Evolutionary conservation across 257 asterid species (phyloP), one percentile per base, ranked within the genome.

Genomic region (Scutellaria baicalensis): DNA sequence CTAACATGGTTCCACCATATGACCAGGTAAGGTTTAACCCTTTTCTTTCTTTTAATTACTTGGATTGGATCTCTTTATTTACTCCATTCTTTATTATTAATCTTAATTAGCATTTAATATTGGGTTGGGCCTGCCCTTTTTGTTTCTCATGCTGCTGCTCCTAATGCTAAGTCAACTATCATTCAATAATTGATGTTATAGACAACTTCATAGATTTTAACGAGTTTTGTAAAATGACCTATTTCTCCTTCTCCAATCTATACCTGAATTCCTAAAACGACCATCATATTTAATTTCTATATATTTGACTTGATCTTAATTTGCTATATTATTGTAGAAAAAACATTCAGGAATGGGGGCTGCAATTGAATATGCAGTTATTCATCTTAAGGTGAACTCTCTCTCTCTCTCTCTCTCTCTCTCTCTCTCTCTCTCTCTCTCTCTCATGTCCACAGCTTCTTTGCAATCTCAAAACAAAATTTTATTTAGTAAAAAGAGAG

Each of bases 341-440:
- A 92, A 86, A 68, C 83, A 83, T 77, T 83, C 92, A 7, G 96
- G 98, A 70, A 75, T 75, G 42, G 98, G 98, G 66, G 98, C 98
- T 51, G 93, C 96, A 48, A 88, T 92, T 68, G 98, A 92, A 83
- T 92, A 92, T 82, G 98, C 98, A 38, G 91, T 92, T 5, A 14
- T 80, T 63, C 87, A 89, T 81, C 79, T 89, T 6, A 87, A 92
- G 98, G 98, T 89, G 59, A 62, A 16, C 58, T 16, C 8, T 14
- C 6, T 11, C 31, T 35, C 39, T 13, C n/a, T n/a, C n/a, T n/a
- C n/a, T n/a, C n/a, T 38, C 38, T 21, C 70, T 52, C 40, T 31
- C 39, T 55, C 3, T 23, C 61, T 55, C 39, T 27, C 33, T 27
- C 33, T 27, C 6, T 21, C 11, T 5, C 21, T 23, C 23, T 44